Conservation (phyloP, 805 yeast genomes). For the Metschnikowia kofuensis region DNA sequence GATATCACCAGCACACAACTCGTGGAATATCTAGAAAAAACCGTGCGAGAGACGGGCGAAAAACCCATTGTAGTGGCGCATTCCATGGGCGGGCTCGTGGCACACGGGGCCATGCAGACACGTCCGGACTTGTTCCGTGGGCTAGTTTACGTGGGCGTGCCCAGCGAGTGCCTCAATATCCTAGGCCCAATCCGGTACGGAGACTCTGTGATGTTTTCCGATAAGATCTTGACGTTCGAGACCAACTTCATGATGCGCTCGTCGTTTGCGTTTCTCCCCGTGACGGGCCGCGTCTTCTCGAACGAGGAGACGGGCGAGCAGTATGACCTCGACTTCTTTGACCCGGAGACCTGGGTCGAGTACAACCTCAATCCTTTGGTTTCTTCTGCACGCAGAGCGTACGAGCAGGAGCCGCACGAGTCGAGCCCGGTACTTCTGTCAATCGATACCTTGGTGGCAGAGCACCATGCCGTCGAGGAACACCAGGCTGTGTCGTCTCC, state of each 20-base stretch:
- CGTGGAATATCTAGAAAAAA: constrained; percentile 41
- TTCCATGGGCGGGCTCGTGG: constrained; percentile 90
- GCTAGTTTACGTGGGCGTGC: constrained; percentile 77
- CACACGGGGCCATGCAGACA: constrained; percentile 73
- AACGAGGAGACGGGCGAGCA: constrained; percentile 56
- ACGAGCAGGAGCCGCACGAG: constrained; percentile 6
- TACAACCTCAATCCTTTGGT: constrained; percentile 77
- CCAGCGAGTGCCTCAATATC: constrained; percentile 80
- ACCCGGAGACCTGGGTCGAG: constrained; percentile 77
- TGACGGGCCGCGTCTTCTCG: constrained; percentile 69
- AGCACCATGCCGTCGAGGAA: constrained; percentile 4
- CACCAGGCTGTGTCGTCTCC: constrained; percentile 4
- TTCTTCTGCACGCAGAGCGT: constrained; percentile 30
- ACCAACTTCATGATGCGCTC: constrained; percentile 88
- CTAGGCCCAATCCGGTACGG: constrained; percentile 83
- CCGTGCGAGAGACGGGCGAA: constrained; percentile 48
- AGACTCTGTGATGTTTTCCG: constrained; percentile 73
- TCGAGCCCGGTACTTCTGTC: constrained; percentile 2
- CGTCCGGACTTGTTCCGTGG: constrained; percentile 72
- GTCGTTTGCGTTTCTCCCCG: constrained; percentile 74
- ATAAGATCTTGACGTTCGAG: constrained; percentile 72
- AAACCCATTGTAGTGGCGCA: constrained; percentile 78
- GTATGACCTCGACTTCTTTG: constrained; percentile 70
- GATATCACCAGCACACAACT: constrained; percentile 54
- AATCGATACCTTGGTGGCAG: constrained; percentile 12